These are phyloP conservation scores for Suillus spraguei DNA, from an alignment of 768 basidiomycete genomes.

Conservation along the genomic window DNA sequence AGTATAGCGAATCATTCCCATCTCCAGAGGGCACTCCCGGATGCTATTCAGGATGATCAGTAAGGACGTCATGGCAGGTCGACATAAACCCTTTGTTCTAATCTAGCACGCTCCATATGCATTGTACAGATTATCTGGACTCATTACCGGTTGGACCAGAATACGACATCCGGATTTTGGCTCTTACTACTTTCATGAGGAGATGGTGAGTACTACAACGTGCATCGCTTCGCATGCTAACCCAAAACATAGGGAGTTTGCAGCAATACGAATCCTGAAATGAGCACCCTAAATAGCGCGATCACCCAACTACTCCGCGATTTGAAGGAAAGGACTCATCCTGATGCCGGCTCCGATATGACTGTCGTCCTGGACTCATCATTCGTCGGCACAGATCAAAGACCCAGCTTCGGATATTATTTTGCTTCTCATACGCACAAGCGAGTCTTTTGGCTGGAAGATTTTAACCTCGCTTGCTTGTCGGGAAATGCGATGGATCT, in stretches of 20 bases:
- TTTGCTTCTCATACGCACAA: conserved; percentile 31
- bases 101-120: background rate
- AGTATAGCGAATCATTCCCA: background rate
- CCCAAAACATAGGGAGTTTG: conserved; percentile 6
- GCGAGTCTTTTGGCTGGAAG: conserved; percentile 33
- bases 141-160: conserved; percentile 28
- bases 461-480: conserved; percentile 23
- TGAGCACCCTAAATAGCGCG: background rate
- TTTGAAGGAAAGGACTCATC: background rate
- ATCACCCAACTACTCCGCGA: background rate
- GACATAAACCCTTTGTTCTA: background rate
- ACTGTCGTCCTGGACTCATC: conserved; percentile 22
- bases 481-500: conserved; percentile 19
- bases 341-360: conserved; percentile 15
- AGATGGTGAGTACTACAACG: conserved; percentile 29
- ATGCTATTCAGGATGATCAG: background rate
- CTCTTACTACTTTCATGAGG: conserved; percentile 32
- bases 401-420: conserved; percentile 20
- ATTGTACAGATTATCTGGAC: background rate
- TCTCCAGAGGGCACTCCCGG: background rate
- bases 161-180: conserved; percentile 36
- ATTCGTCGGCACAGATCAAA: background rate
- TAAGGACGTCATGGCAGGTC: background rate
- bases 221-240: conserved; percentile 17
- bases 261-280: conserved; percentile 9